Percentiles rank a stretch among this genome's conserved stretches.
These are phyloP conservation scores for Neckera pumila DNA, from an alignment of 225 moss, liverwort and hornwort species.

Conservation along the genomic window DNA sequence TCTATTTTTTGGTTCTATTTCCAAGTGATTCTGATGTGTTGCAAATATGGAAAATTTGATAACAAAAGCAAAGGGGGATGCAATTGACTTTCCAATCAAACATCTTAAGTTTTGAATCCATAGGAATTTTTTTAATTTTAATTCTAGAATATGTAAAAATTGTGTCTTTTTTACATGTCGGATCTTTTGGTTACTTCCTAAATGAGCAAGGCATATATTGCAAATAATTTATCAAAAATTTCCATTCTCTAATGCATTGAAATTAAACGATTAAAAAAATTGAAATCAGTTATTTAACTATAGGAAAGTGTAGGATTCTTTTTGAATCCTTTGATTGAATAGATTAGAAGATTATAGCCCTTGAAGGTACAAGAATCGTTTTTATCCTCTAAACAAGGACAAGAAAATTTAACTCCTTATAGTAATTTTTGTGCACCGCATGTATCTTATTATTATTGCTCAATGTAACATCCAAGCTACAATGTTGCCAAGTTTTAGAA, in stretches of 20 bases:
- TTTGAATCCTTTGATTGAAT: not conserved
- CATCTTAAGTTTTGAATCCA: not conserved
- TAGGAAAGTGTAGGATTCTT: fast-evolving
- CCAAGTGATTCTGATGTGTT: not conserved
- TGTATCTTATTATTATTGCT: not conserved
- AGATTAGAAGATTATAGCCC: too few relatives aligned
- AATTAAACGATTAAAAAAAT: not conserved
- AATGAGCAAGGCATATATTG: not conserved
- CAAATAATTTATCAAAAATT: not conserved
- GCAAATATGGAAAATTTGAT: not conserved
- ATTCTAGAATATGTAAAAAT: not conserved
- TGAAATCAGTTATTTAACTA: not conserved
- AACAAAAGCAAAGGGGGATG: fast-evolving
- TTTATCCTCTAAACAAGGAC: too few relatives aligned
- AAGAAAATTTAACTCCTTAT: fast-evolving
- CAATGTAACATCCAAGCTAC: not conserved
- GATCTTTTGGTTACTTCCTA: not conserved
- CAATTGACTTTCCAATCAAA: not conserved
- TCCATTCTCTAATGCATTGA: not conserved
- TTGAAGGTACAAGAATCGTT: not conserved
- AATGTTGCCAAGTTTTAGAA: not conserved
- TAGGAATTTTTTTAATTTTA: not conserved
- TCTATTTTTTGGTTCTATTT: not conserved
- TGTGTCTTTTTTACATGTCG: not conserved
- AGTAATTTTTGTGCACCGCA: fast-evolving